Conservation (phyloP, 352 stramenopile genomes). For the Sclerospora graminicola region DNA sequence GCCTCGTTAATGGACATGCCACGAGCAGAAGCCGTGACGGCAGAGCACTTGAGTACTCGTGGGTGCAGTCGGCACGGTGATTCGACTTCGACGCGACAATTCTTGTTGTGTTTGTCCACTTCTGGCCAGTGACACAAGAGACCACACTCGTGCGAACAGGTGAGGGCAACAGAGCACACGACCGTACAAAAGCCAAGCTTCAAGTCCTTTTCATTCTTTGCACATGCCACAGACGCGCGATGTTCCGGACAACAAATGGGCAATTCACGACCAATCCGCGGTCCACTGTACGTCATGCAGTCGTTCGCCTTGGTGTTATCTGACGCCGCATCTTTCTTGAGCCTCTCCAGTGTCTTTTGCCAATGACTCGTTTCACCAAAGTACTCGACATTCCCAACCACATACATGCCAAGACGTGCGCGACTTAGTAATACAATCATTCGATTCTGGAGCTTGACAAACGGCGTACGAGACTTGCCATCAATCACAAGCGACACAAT, state of each 20-base stretch:
- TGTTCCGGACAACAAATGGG: constrained; percentile 78
- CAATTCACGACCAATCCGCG: constrained; percentile 40
- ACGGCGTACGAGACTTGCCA: constrained; percentile 75
- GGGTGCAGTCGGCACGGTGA: constrained; percentile 61
- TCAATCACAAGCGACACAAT: constrained; percentile 85
- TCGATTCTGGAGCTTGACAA: constrained; percentile 83
- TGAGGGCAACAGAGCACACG: constrained; percentile 41
- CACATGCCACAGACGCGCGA: constrained; percentile 24
- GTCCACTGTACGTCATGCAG: constrained; percentile 28
- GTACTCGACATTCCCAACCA: constrained; percentile 76
- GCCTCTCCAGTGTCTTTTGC: constrained; percentile 55
- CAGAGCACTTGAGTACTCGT: constrained; percentile 32
- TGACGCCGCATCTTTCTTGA: constrained; percentile 30
- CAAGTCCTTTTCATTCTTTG: constrained; percentile 30
- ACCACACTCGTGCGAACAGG: constrained; percentile 58
- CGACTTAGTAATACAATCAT: constrained; percentile 86
- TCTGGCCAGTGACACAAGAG: constrained; percentile 63
- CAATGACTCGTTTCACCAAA: constrained; percentile 69
- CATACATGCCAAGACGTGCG: constrained; percentile 76
- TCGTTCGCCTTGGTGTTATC: constrained; percentile 23
- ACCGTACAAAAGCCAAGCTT: constrained; percentile 69
- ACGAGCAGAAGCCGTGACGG: constrained; percentile 24
- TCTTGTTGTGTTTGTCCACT: constrained; percentile 43
- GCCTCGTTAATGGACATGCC: constrained; percentile 25
- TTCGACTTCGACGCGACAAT: constrained; percentile 40